Base-by-base conservation (phyloP, 257 asterid genomes). In the Solanum paucissectum region DNA sequence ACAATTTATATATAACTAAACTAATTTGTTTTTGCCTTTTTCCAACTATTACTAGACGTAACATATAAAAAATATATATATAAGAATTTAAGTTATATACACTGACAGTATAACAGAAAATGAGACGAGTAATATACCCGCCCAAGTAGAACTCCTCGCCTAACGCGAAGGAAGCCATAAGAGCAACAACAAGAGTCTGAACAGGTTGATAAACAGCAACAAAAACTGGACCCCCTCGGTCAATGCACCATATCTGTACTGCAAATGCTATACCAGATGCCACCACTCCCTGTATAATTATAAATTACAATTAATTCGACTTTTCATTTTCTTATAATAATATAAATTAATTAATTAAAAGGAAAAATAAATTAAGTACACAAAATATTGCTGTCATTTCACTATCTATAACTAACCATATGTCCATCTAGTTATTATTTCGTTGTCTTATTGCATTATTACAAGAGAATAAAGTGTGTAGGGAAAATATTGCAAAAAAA, bases 231-330 rank as follows among this genome's bases (percentile, higher is more conserved):
- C 99, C 99, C 16, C 99, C 99, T 69, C 95, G 93, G 87, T 96
- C 98, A 52, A 97, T 97, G 95, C 99, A 97, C 99, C 99, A 97
- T 92, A 97, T 97, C 93, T 97, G 99, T 88, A 97, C 99, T 90
- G 99, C 98, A 90, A 97, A 98, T 60, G 99, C 99, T 38, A 96
- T 95, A 93, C 99, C 99, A 0, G 99, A 98, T 89, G 99, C 99
- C 83, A 97, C 99, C 88, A 97, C 93, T 86, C 99, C 99, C 99
- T 97, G 91, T 93, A 93, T 64, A 52, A 13, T 7, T 64, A 34
- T 34, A 72, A 72, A 21, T 40, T 38, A 27, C 8, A n/a, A 89
- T 88, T 34, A 86, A 68, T 77, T 81, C 66, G 42, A 81, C 29
- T 29, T 21, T 16, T 79, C n/a, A 79, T 44, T 79, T 79, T 44